A percentile compares a stretch with the other conserved stretches of the same genome.
phyloP scores from a whole-genome alignment of 78 protist genomes.

The Dictyostelium purpureum region DNA sequence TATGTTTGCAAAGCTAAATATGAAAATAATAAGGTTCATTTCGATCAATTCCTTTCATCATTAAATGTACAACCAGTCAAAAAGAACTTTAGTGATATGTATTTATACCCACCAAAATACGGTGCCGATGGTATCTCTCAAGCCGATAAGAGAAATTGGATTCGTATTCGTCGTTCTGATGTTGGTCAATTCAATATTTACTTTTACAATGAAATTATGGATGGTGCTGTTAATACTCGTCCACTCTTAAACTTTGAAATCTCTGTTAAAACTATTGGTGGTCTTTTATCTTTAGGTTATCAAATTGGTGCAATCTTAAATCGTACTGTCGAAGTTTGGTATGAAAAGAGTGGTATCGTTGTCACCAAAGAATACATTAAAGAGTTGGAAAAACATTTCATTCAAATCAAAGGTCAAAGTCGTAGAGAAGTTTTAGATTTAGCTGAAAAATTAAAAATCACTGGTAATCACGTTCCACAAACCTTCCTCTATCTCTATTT shows the following conservation, averaged over 20 bases:
- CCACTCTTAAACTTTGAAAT: slow-evolving; percentile 70
- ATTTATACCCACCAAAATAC: slow-evolving; percentile 79
- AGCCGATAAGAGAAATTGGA: slow-evolving; percentile 81
- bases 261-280: slow-evolving; percentile 81
- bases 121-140: slow-evolving; percentile 47
- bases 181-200: slow-evolving; percentile 62
- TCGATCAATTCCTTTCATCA: slow-evolving; percentile 62
- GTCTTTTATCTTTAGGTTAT: slow-evolving; percentile 73
- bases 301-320: slow-evolving; percentile 79
- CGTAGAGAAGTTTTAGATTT: slow-evolving; percentile 54
- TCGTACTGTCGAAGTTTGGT: slow-evolving; percentile 69
- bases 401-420: slow-evolving; percentile 67
- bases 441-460: slow-evolving; percentile 58
- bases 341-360: slow-evolving; percentile 56
- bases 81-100: slow-evolving; percentile 81
- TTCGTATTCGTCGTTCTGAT: slow-evolving; percentile 68
- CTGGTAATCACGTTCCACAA: slow-evolving; percentile 69
- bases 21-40: slow-evolving; percentile 37
- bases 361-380: slow-evolving; percentile 70
- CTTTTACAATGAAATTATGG: slow-evolving; percentile 72
- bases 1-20: slow-evolving; percentile 73
- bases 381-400: slow-evolving; percentile 65
- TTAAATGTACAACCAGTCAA: slow-evolving; percentile 58
- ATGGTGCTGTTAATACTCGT: slow-evolving; percentile 61
- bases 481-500: slow-evolving; percentile 73